Evolutionary conservation across 345 rosid genomes (phyloP).

Genomic region (Arabis alpina): DNA sequence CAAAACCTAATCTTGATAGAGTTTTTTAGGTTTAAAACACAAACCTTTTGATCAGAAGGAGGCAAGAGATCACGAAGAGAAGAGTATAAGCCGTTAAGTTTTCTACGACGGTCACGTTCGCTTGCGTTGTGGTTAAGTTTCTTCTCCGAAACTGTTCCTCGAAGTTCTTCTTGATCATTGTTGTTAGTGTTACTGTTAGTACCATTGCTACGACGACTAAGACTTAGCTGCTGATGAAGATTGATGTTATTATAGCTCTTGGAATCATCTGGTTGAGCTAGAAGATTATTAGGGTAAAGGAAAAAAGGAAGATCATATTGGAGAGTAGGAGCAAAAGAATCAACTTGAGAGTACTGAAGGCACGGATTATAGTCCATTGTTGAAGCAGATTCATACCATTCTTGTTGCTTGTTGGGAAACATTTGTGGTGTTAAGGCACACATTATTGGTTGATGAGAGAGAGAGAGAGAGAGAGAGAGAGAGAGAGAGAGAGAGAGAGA

Average conservation of each 20-base stretch:
- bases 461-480: constrained; percentile 2
- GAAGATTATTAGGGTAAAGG: constrained; percentile 21
- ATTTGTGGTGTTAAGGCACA: constrained; percentile 38
- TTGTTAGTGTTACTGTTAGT: constrained; percentile 10
- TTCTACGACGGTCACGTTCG: constrained; percentile 67
- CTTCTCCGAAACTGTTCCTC: constrained; percentile 44
- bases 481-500: constrained; percentile 14
- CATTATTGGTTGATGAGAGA: constrained; percentile 25
- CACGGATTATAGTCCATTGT: constrained; percentile 37
- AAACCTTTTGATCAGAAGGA: constrained; percentile 52
- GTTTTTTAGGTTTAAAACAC: constrained; percentile 1
- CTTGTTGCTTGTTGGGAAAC: constrained; percentile 32
- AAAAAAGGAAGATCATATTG: constrained; percentile 32
- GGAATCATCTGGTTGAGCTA: constrained; percentile 6
- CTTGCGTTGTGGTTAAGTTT: constrained; percentile 79
- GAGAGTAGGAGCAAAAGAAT: constrained; percentile 29
- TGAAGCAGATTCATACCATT: constrained; percentile 26
- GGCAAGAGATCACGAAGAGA: constrained; percentile 73
- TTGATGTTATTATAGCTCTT: constrained; percentile 14
- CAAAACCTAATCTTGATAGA: constrained; percentile 16
- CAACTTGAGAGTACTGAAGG: constrained; percentile 21
- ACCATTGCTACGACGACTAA: constrained; percentile 14
- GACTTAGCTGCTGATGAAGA: constrained; percentile 15
- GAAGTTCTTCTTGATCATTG: constrained; percentile 12
- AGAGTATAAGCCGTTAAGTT: constrained; percentile 58